Conservation (phyloP, 2,329 filamentous ascomycete species). For the Myrmaecium sp. region DNA sequence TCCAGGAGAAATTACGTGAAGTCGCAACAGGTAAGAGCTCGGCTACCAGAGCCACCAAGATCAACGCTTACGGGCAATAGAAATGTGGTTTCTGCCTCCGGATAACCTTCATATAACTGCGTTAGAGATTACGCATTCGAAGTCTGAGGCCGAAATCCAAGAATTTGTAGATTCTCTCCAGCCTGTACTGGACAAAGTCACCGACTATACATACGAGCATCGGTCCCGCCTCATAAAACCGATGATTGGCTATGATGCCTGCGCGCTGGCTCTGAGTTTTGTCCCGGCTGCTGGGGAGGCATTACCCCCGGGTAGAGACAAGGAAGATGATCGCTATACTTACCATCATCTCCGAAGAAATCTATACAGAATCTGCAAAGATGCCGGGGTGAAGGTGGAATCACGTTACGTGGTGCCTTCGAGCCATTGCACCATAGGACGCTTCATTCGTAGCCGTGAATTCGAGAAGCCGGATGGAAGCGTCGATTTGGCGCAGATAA, state of each 20-base stretch:
- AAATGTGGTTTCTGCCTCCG: constrained; percentile 72
- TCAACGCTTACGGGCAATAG: constrained; percentile 27
- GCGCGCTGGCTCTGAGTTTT: constrained; percentile 75
- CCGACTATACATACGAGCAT: constrained; percentile 48
- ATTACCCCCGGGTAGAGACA: constrained; percentile 15
- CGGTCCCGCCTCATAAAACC: constrained; percentile 67
- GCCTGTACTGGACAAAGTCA: constrained; percentile 40
- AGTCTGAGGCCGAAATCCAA: constrained; percentile 51
- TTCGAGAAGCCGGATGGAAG: constrained; percentile 17
- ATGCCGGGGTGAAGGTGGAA: constrained; percentile 50
- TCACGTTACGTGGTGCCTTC: constrained; percentile 79
- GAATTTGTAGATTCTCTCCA: constrained; percentile 41
- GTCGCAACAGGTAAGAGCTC: constrained; percentile 55
- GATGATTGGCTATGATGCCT: constrained; percentile 65
- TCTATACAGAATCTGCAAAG: constrained; percentile 44
- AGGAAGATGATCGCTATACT: constrained; percentile 49
- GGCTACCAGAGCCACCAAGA: not conserved
- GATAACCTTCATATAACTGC: constrained; percentile 69
- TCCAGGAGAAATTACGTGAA: constrained; percentile 50
- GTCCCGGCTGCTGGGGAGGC: constrained; percentile 56
- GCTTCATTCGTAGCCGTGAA: constrained; percentile 57
- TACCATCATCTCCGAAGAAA: constrained; percentile 85
- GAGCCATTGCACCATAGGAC: constrained; percentile 72
- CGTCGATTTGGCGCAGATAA: constrained; percentile 37
- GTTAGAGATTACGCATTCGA: constrained; percentile 70